Conservation (phyloP, 1,284 basidiomycete genomes). For the Veloporphyrellus conicus region DNA sequence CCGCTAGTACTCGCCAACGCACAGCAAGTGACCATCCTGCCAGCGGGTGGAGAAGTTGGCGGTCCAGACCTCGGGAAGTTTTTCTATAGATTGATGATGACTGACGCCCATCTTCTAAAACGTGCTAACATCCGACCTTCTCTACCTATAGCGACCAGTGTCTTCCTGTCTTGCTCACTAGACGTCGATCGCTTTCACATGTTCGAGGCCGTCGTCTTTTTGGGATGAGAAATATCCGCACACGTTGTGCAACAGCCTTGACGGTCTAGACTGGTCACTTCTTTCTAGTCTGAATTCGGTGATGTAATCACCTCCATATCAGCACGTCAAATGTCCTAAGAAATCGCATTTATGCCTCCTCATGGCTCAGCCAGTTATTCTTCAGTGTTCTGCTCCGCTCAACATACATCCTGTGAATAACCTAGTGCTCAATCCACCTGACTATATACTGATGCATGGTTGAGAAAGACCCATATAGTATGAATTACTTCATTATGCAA, state of each 20-base stretch:
- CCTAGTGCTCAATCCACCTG: neutral
- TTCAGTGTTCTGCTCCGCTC: neutral
- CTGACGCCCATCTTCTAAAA: neutral
- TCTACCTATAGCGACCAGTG: neutral
- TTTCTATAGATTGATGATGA: neutral
- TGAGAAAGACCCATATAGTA: neutral
- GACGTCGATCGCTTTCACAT: neutral
- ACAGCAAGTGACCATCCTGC: conserved; percentile 7
- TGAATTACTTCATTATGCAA: conserved; percentile 13
- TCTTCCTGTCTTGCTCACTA: neutral
- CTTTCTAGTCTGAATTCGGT: neutral
- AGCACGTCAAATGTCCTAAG: neutral
- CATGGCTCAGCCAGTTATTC: neutral
- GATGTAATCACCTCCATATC: neutral
- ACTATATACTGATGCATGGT: conserved; percentile 12
- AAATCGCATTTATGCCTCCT: neutral
- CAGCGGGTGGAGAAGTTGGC: no score
- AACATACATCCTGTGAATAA: neutral
- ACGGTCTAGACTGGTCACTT: neutral
- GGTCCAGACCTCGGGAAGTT: conserved; percentile 11
- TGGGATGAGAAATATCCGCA: neutral
- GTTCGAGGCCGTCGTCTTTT: conserved; percentile 10
- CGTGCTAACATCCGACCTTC: neutral
- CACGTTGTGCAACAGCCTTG: neutral
- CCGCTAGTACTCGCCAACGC: neutral